A percentile compares a stretch with the other conserved stretches of the same genome.
Conservation (phyloP, 805 yeast species). For the Suhomyces vadensis region DNA sequence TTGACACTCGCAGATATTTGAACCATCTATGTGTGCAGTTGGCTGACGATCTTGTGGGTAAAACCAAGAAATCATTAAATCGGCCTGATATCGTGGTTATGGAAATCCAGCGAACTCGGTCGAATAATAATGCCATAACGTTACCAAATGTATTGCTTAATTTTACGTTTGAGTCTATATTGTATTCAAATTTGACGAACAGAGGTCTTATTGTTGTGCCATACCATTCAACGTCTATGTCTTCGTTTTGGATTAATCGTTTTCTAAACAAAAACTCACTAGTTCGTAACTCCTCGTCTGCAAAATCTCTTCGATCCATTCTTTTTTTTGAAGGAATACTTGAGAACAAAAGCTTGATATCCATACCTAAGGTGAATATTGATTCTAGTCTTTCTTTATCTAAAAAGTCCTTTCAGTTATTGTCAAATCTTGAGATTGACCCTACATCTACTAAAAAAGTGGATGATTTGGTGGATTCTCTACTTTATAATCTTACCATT, state of each 20-base stretch:
- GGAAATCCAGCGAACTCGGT: slow-evolving; percentile 43
- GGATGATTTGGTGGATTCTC: slow-evolving; percentile 67
- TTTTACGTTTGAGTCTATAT: slow-evolving; percentile 38
- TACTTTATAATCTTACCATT: slow-evolving; percentile 61
- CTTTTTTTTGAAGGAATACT: slow-evolving; percentile 13
- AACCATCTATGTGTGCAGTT: slow-evolving; percentile 21
- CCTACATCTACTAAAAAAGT: slow-evolving; percentile 37
- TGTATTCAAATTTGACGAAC: slow-evolving; percentile 29
- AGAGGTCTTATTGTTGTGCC: slow-evolving; percentile 29
- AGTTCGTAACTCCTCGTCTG: slow-evolving; percentile 6
- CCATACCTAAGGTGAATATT: slow-evolving; percentile 1
- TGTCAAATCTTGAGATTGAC: neutral
- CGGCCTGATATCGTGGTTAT: slow-evolving; percentile 31
- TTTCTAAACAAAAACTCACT: slow-evolving; percentile 22
- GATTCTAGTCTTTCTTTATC: neutral
- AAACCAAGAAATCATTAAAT: slow-evolving; percentile 1
- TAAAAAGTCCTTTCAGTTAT: neutral
- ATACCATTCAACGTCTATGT: slow-evolving; percentile 38
- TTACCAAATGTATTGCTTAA: slow-evolving; percentile 42
- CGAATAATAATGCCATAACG: slow-evolving; percentile 33
- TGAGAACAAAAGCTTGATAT: neutral
- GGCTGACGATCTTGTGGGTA: slow-evolving; percentile 21
- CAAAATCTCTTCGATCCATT: slow-evolving; percentile 13
- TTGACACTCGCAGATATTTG: slow-evolving; percentile 32
- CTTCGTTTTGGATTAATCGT: slow-evolving; percentile 39